Percentiles rank a stretch among this genome's conserved stretches.
phyloP scores from a whole-genome alignment of 1,284 basidiomycete species.

The Malassezia pachydermatis region DNA sequence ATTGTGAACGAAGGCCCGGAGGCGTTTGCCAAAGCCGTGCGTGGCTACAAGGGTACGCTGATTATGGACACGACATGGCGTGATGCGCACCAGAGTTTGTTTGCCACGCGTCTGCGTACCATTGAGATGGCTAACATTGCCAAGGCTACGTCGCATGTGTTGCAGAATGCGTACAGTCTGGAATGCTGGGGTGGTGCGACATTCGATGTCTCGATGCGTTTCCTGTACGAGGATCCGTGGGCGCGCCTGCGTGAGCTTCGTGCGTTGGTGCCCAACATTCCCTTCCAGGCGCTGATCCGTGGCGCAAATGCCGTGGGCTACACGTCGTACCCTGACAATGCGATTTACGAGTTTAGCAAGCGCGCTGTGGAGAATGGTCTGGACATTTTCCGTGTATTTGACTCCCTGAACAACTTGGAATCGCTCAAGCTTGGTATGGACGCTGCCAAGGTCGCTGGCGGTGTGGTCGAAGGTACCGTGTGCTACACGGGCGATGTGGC shows the following conservation, averaged over 20 bases:
- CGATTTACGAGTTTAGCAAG: slow-evolving; percentile 73
- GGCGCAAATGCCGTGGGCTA: slow-evolving; percentile 99
- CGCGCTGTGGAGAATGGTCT: slow-evolving; percentile 96
- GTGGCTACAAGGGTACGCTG: slow-evolving; percentile 79
- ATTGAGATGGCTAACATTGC: slow-evolving; percentile 98
- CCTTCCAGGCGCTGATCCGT: slow-evolving; percentile 93
- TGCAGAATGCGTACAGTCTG: slow-evolving; percentile 88
- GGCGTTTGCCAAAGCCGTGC: slow-evolving; percentile 95
- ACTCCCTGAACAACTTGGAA: slow-evolving; percentile 60
- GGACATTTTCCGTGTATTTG: slow-evolving; percentile 99
- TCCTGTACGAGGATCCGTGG: slow-evolving; percentile 99
- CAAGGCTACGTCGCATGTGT: slow-evolving; percentile 77
- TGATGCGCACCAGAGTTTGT: slow-evolving; percentile 94
- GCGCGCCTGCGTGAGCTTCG: slow-evolving; percentile 86
- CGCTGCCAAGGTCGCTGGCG: slow-evolving; percentile 97
- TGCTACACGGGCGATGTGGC: slow-evolving; percentile 99
- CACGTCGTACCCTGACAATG: slow-evolving; percentile 98
- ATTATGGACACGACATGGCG: slow-evolving; percentile 80
- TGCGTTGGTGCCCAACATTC: slow-evolving; percentile 95
- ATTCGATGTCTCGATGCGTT: slow-evolving; percentile 98
- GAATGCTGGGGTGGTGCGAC: slow-evolving; percentile 99
- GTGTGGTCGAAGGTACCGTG: slow-evolving; percentile 77
- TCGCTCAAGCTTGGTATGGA: slow-evolving; percentile 59
- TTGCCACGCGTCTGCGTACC: slow-evolving; percentile 91
- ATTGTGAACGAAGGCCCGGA: slow-evolving; percentile 96